Conservation (phyloP, 306 rosid genomes). For the Herpetospermum pedunculosum region DNA sequence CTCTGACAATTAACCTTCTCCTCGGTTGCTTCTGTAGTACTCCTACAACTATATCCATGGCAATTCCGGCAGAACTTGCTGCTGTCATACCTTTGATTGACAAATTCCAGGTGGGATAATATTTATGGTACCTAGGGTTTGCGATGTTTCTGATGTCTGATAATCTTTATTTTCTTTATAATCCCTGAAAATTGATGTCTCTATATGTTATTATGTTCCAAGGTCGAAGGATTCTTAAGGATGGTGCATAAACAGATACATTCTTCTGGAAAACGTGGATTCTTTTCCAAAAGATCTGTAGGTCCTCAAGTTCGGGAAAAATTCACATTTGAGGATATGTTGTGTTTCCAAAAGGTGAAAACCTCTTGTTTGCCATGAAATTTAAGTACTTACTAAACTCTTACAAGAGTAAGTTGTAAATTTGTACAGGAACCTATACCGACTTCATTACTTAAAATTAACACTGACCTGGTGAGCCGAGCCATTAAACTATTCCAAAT, state of each 20-base stretch:
- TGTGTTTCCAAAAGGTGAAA: slow-evolving; percentile 86
- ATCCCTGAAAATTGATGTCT: slow-evolving; percentile 4
- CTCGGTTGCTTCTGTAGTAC: slow-evolving; percentile 40
- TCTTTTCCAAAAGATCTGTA: slow-evolving; percentile 67
- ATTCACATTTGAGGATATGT: slow-evolving; percentile 86
- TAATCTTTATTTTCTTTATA: not conserved
- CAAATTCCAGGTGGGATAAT: slow-evolving; percentile 61
- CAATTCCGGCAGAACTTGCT: slow-evolving; percentile 77
- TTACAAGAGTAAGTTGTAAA: not conserved
- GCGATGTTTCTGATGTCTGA: not conserved
- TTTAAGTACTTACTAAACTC: slow-evolving; percentile 1
- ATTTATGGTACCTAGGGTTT: not conserved
- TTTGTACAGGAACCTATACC: slow-evolving; percentile 75
- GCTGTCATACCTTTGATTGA: slow-evolving; percentile 83
- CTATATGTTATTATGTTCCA: slow-evolving; percentile 7
- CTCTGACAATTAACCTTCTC: not conserved
- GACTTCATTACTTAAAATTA: slow-evolving; percentile 68
- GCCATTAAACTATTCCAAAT: slow-evolving; percentile 79
- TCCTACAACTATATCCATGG: slow-evolving; percentile 52
- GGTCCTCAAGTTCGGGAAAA: slow-evolving; percentile 68
- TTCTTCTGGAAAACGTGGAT: slow-evolving; percentile 89
- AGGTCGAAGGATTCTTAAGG: slow-evolving; percentile 92
- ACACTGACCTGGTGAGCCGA: slow-evolving; percentile 68
- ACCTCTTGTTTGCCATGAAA: not conserved
- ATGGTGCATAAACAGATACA: slow-evolving; percentile 92